These are phyloP conservation scores for Metschnikowia picachoensis DNA, from an alignment of 805 yeast genomes.

Conservation along the genomic window DNA sequence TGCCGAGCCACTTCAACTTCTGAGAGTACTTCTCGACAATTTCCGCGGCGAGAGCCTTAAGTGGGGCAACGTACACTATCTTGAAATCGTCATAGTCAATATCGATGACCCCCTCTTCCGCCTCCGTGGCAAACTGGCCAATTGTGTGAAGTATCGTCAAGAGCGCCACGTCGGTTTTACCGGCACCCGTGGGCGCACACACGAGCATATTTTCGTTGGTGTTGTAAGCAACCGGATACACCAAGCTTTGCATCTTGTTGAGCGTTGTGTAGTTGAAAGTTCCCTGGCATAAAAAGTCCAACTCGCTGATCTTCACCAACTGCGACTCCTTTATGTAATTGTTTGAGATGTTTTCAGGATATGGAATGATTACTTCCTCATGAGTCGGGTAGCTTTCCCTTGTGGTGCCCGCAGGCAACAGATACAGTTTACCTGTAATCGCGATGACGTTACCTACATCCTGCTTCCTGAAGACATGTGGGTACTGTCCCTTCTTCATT, in stretches of 20 bases:
- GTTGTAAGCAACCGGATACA: constrained; percentile 86
- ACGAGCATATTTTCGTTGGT: constrained; percentile 83
- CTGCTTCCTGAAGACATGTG: constrained; percentile 78
- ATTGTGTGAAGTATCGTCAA: constrained; percentile 53
- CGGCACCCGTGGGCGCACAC: constrained; percentile 23
- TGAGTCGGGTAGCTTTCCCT: constrained; percentile 55
- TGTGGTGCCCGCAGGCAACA: constrained; percentile 78
- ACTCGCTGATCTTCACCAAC: constrained; percentile 53
- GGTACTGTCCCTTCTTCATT: constrained; percentile 52
- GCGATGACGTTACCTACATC: constrained; percentile 58
- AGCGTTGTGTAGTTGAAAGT: constrained; percentile 79
- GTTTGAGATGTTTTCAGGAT: constrained; percentile 49
- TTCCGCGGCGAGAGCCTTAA: constrained; percentile 94
- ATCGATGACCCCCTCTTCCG: constrained; percentile 46
- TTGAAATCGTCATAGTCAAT: constrained; percentile 83
- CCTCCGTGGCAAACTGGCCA: constrained; percentile 60
- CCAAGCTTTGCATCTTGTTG: constrained; percentile 86
- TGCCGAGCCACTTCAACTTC: constrained; percentile 79
- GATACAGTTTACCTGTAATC: constrained; percentile 73
- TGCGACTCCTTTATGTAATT: constrained; percentile 40
- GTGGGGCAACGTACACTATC: constrained; percentile 87
- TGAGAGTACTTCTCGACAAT: constrained; percentile 85
- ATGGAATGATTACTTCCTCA: constrained; percentile 85
- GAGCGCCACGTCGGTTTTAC: constrained; percentile 21
- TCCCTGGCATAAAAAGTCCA: constrained; percentile 77